Base-by-base conservation (phyloP, 2,329 filamentous ascomycete genomes). In the Geosmithia flava region DNA sequence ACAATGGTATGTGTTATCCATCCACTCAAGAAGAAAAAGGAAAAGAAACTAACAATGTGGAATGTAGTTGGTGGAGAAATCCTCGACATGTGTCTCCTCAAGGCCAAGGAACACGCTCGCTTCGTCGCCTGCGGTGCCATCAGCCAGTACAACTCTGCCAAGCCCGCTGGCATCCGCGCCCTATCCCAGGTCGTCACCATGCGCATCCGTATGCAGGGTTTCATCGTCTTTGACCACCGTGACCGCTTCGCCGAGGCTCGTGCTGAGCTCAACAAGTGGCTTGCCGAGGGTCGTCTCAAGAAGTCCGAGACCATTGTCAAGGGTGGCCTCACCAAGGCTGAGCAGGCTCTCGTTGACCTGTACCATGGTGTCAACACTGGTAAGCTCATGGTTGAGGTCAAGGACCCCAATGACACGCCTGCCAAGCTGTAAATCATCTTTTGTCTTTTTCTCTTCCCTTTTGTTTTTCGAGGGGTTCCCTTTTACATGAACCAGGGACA, bases 41-140 rank as follows among this genome's bases (percentile, higher is more conserved):
- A 16, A 23, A 10, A 16, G 20, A 19, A 11, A 19, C 42, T 45
- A 29, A 45, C 44, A 3, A 15, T 30, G 44, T 30, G n/a, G 8
- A 27, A 4, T 15, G 3, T 11, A 63, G 80, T 85, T 19, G 83
- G 82, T 11, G 83, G 83, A 6, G 80, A 85, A 52, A 82, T 87
- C 48, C 69, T 87, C 29, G 80, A 87, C 57, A 62, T 78, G 52
- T 81, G 80, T 43, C 69, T 88, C 40, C 66, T 63, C 3, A 72
- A 80, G n/a, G 82, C 84, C 50, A 81, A 80, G 49, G 65, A 66
- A 47, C 68, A 75, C 58, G 67, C 83, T 15, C 72, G 83, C 33
- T 84, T 88, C 60, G 78, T 83, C 54, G 83, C 84, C 64, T 87
- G 84, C 63, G 84, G 84, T 45, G 71, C 63, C 53, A 87, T 88